Percentiles rank a stretch among this genome's conserved stretches.
Conservation (phyloP, 1,139 yeast species). For the Yamadazyma trypodendri region DNA sequence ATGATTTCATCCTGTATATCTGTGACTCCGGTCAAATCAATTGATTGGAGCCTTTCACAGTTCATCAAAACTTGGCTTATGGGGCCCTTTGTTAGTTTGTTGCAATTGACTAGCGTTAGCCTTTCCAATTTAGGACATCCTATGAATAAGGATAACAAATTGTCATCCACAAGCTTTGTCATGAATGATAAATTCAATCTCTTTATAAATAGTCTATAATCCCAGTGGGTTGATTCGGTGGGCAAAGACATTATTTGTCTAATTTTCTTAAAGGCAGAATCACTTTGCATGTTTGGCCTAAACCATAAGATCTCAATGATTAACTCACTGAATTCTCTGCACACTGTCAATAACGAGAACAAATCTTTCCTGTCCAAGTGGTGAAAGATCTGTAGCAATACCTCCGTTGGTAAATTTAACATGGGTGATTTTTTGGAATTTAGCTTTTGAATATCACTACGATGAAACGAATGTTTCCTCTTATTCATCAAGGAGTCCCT, state of each 20-base stretch:
- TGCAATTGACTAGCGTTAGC: slow-evolving; percentile 80
- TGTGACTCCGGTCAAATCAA: slow-evolving; percentile 86
- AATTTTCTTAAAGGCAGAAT: slow-evolving; percentile 49
- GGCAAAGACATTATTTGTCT: slow-evolving; percentile 54
- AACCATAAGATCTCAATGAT: slow-evolving; percentile 86
- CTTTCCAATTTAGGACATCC: slow-evolving; percentile 82
- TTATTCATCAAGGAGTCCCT: slow-evolving; percentile 34
- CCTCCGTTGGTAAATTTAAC: slow-evolving; percentile 74
- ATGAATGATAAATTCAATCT: slow-evolving; percentile 79
- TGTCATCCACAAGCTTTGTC: slow-evolving; percentile 66
- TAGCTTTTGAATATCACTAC: slow-evolving; percentile 22
- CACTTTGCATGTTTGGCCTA: slow-evolving; percentile 74
- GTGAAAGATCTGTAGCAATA: slow-evolving; percentile 68
- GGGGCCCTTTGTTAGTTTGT: slow-evolving; percentile 59
- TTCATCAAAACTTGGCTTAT: slow-evolving; percentile 60
- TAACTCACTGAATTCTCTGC: slow-evolving; percentile 77
- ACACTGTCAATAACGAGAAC: slow-evolving; percentile 68
- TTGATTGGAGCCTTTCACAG: slow-evolving; percentile 74
- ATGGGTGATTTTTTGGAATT: slow-evolving; percentile 45
- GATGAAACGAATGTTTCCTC: slow-evolving; percentile 21
- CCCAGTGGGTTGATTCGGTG: slow-evolving; percentile 55
- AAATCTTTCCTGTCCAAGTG: slow-evolving; percentile 67
- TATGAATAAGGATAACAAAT: slow-evolving; percentile 49
- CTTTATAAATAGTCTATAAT: slow-evolving; percentile 72
- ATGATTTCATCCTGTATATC: slow-evolving; percentile 68